Evolutionary conservation across 1,139 yeast species (phyloP).

Genomic region (Blastobotrys elegans): DNA sequence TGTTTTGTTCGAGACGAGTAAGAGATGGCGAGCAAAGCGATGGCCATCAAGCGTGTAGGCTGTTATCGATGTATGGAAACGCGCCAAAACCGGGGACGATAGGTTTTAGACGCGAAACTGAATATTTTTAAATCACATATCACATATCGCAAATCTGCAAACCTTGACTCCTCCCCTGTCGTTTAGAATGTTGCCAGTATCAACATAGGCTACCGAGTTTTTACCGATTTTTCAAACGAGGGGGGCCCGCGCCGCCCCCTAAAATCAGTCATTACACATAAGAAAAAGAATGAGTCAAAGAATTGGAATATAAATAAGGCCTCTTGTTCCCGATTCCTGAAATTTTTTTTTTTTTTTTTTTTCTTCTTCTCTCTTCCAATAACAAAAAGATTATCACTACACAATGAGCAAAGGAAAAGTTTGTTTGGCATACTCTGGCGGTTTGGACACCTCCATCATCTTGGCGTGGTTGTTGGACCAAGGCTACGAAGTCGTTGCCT

Average conservation of each 20-base stretch:
- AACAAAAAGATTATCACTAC: slow-evolving; percentile 3
- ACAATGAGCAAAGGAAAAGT: slow-evolving; percentile 94
- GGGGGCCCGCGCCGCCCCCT: neutral
- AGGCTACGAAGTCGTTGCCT: slow-evolving; percentile 97
- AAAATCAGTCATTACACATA: neutral
- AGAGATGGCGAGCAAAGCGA: too few relatives aligned
- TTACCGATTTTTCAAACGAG: too few relatives aligned
- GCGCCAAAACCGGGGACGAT: too few relatives aligned
- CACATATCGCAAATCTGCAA: slow-evolving; percentile 1
- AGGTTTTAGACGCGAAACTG: too few relatives aligned
- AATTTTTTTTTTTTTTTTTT: slow-evolving; percentile 1
- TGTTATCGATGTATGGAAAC: too few relatives aligned
- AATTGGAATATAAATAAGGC: neutral
- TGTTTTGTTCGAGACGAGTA: too few relatives aligned
- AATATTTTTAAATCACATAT: too few relatives aligned
- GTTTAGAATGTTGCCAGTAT: too few relatives aligned
- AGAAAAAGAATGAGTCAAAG: slow-evolving; percentile 3
- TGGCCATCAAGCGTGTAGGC: too few relatives aligned
- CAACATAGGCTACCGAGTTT: too few relatives aligned
- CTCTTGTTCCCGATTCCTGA: neutral
- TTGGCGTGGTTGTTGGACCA: slow-evolving; percentile 97
- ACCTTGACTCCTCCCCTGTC: too few relatives aligned
- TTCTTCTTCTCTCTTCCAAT: neutral
- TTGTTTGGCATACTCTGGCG: slow-evolving; percentile 98
- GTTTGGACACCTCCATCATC: slow-evolving; percentile 95